Evolutionary conservation across 768 basidiomycete genomes (phyloP), one percentile per base, ranked within the genome.

Genomic region (Russula sp.): DNA sequence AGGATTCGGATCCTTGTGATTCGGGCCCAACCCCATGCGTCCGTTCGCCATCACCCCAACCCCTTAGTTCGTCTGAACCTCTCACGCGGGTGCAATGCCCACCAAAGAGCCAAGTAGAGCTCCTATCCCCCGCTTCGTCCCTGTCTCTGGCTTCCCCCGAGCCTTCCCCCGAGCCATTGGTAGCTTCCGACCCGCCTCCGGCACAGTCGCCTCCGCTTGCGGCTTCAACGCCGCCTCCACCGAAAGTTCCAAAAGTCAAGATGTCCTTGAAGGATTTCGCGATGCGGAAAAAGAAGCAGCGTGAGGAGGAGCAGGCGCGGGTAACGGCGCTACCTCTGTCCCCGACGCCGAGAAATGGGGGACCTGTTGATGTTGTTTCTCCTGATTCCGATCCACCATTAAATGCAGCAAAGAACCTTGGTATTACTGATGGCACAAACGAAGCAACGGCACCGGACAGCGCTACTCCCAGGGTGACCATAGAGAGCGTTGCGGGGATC

Each of bases 231-330:
- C 40, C 57, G 14, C 59, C 65, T n/a, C 60, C 62, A 9, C 66
- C 51, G 10, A 50, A 56, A 22, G 46, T n/a, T 26, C 62, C 66
- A 24, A 69, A 69, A 60, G 68, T 69, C 58, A 69, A 69, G 55
- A 58, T 69, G 62, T 69, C 68, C n/a, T 44, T 69, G 56, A 69
- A 64, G 38, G 68, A 69, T 53, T 69, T 69, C 13, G 63, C 66
- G 20, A 56, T 69, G 67, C 56, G 68, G 59, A 69, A 64, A 59
- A 69, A 62, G 62, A 67, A 69, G 42, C 66, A 69, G 60, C 61
- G 66, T n/a, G 68, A 67, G 40, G 66, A 67, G 52, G 68, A 67
- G 42, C 36, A 46, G 30, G 59, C 59, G 16, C 50, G 52, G 44
- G 48, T 26, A 6, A 38, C 26, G n/a, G 52, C 36, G 18, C 9